Conservation (phyloP, 2,329 filamentous ascomycete genomes). For the Waltergamsia citrina region DNA sequence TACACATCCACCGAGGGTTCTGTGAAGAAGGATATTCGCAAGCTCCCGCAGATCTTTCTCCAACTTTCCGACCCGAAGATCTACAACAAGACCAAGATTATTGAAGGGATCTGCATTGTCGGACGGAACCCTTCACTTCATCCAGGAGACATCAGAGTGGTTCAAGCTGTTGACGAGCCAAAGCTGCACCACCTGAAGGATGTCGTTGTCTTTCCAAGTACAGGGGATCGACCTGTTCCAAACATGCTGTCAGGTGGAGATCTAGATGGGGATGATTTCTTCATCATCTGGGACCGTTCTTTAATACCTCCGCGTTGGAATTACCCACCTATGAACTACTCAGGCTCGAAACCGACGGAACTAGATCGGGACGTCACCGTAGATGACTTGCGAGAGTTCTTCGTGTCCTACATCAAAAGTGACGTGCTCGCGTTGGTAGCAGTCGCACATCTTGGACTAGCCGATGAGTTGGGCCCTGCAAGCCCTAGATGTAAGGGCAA, state of each 20-base stretch:
- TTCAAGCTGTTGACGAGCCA: conserved; percentile 69
- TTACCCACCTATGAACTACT: conserved; percentile 68
- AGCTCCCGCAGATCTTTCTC: conserved; percentile 79
- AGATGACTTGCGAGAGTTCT: conserved; percentile 72
- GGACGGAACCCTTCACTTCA: conserved; percentile 92
- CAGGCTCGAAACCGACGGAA: conserved; percentile 42
- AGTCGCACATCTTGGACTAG: conserved; percentile 67
- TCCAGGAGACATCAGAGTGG: conserved; percentile 82
- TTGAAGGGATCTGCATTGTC: conserved; percentile 72
- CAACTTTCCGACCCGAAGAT: conserved; percentile 56
- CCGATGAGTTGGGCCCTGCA: conserved; percentile 62
- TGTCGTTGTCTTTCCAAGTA: conserved; percentile 79
- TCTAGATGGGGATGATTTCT: conserved; percentile 90
- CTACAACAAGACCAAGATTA: conserved; percentile 47
- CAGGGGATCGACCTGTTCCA: conserved; percentile 73
- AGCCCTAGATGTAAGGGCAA: conserved; percentile 51
- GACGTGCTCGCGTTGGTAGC: conserved; percentile 76
- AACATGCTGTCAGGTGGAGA: conserved; percentile 97
- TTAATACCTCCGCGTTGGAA: conserved; percentile 66
- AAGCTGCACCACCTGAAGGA: conserved; percentile 69
- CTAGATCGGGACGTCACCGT: conserved; percentile 56
- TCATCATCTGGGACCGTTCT: conserved; percentile 80
- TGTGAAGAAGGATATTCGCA: conserved; percentile 31
- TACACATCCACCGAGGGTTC: conserved; percentile 33
- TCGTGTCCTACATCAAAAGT: conserved; percentile 88